Conservation (phyloP, 768 basidiomycete species). For the Mrakia frigida region DNA sequence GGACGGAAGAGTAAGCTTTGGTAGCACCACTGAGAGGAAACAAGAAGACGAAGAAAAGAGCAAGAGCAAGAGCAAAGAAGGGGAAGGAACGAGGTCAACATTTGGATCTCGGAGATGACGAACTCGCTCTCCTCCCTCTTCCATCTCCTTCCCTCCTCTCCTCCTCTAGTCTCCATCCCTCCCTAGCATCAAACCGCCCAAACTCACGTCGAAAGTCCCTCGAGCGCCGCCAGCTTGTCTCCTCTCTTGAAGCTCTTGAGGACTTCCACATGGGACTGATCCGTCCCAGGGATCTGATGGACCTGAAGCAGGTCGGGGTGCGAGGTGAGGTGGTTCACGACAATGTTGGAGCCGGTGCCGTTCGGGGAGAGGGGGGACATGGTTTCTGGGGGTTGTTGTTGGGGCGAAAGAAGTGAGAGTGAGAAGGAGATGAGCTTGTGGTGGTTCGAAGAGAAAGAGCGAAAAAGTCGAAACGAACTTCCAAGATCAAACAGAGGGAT, state of each 20-base stretch:
- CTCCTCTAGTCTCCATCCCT: background rate
- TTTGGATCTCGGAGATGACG: background rate
- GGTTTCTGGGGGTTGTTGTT: background rate
- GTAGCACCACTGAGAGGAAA: background rate
- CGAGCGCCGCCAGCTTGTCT: slow-evolving; percentile 12
- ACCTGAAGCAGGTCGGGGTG: slow-evolving; percentile 26
- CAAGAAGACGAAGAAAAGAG: background rate
- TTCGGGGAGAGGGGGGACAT: slow-evolving; percentile 8
- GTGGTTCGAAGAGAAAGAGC: background rate
- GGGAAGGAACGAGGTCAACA: background rate
- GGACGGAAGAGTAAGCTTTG: slow-evolving; percentile 22
- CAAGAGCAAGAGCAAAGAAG: no score
- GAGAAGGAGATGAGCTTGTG: background rate
- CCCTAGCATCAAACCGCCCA: background rate
- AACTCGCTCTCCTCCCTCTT: background rate
- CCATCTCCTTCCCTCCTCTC: background rate
- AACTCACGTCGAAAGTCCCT: slow-evolving; percentile 23
- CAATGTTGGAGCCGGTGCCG: background rate
- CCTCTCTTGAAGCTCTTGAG: slow-evolving; percentile 16
- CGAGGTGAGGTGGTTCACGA: slow-evolving; percentile 21
- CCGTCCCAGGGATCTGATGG: slow-evolving; percentile 6
- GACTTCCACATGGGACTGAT: slow-evolving; percentile 12
- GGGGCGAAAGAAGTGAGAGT: background rate
- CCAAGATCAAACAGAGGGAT: no score
- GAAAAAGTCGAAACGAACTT: background rate